Base-by-base conservation (phyloP, 495 filamentous ascomycete genomes). In the Wilcoxina mikolae region DNA sequence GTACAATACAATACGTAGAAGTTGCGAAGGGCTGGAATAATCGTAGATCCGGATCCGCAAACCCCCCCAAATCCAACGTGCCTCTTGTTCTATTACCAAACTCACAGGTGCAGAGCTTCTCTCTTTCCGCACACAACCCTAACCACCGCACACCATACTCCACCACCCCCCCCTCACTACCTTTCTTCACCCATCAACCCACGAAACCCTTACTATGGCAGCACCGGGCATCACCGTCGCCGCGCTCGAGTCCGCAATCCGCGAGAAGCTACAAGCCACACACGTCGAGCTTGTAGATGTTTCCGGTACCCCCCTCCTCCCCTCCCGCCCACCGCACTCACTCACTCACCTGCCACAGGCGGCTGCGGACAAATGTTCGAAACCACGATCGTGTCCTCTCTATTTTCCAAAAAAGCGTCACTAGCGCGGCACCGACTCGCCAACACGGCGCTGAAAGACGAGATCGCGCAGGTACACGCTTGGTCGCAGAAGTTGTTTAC, bases 401-500 rank as follows among this genome's bases (percentile, higher is more conserved):
- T 82, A 45, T 98, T 96, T 69, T 77, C 77, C 22, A 85, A 84
- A 67, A 94, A 93, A 72, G 90, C 74, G 46, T 83, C 85, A 50
- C 79, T 98, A 17, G 85, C 86, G 53, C 78, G 89, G 15, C 86
- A 95, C 71, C 80, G 91, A 20, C 73, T 94, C 48, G 91, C 95
- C 45, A 96, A 98, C 69, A 76, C 77, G 2, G 81, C 79, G 4
- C 69, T 98, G 64, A 91, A 90, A 72, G 77, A 77, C n/a, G 91
- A 98, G 73, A 91, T 98, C 68, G 84, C 86, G 3, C 78, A 80
- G 43, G 95, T 98, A 53, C 91, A 98, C 74, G 91, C 91, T n/a
- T 98, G 91, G 91, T 90, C 85, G 54, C 86, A 91, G 23, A 94
- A 89, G 70, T 96, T 93, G 69, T 86, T 83, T 72, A 96, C 91